These are phyloP conservation scores for Scheffersomyces coipomensis DNA, from an alignment of 805 yeast species.

Conservation along the genomic window DNA sequence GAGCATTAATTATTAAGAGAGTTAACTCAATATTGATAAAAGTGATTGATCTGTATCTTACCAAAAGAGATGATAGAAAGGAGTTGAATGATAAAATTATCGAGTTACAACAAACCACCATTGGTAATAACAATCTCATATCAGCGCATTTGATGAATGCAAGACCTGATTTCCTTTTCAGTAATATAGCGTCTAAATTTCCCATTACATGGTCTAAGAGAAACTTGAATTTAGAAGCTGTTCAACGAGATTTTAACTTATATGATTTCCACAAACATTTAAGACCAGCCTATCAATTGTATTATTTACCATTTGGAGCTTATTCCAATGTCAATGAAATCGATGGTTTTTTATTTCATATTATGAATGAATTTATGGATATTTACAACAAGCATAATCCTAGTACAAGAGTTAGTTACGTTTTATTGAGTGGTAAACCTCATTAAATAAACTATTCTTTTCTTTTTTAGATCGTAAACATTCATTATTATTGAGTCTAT, in stretches of 20 bases:
- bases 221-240: slow-evolving; percentile 10
- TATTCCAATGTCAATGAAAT: slow-evolving; percentile 34
- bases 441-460: too few relatives aligned
- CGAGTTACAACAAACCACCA: slow-evolving; percentile 24
- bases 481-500: too few relatives aligned
- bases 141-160: slow-evolving; percentile 24
- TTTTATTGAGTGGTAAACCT: slow-evolving; percentile 11
- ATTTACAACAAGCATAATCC: slow-evolving; percentile 12
- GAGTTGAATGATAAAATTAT: slow-evolving; percentile 20
- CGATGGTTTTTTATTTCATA: slow-evolving; percentile 25
- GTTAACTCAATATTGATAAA: slow-evolving; percentile 22
- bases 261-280: slow-evolving; percentile 9
- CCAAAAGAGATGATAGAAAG: slow-evolving; percentile 9
- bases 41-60: slow-evolving; percentile 20
- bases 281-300: slow-evolving; percentile 22
- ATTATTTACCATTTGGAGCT: slow-evolving; percentile 36
- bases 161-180: slow-evolving; percentile 22
- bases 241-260: slow-evolving; percentile 8
- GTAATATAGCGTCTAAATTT: slow-evolving; percentile 25
- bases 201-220: slow-evolving; percentile 30
- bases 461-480: too few relatives aligned
- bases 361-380: slow-evolving; percentile 31
- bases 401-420: slow-evolving; percentile 7
- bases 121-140: slow-evolving; percentile 20
- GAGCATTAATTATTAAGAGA: slow-evolving; percentile 29